Conservation (phyloP, 768 basidiomycete genomes). For the Botryobasidium botryosum region DNA sequence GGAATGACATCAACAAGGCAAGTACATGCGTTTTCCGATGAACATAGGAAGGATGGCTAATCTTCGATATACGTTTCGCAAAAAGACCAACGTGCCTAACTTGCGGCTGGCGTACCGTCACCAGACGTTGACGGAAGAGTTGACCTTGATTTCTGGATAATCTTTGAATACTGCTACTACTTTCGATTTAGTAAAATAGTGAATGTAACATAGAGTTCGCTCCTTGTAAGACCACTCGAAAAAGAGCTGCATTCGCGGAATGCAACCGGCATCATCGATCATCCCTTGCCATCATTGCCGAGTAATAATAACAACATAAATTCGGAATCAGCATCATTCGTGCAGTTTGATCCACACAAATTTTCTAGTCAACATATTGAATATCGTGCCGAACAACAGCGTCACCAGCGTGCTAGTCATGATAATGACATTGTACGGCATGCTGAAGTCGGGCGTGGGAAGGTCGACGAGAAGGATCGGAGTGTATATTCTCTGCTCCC, state of each 20-base stretch:
- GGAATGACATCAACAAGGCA: conserved; percentile 94
- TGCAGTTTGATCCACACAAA: conserved; percentile 46
- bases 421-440: conserved; percentile 99
- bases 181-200: too few relatives aligned
- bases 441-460: conserved; percentile 98
- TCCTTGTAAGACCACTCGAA: too few relatives aligned
- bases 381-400: conserved; percentile 82
- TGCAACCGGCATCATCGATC: too few relatives aligned
- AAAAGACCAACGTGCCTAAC: conserved; percentile 99
- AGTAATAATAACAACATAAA: too few relatives aligned
- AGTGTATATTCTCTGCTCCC: conserved; percentile 46
- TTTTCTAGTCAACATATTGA: conserved; percentile 69
- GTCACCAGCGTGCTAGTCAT: conserved; percentile 84
- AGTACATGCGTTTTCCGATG: conserved; percentile 8
- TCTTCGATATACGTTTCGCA: too few relatives aligned
- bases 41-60: conserved; percentile 3
- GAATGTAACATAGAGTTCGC: too few relatives aligned
- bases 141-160: conserved; percentile 61
- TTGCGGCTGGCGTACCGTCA: conserved; percentile 83
- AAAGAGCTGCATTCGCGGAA: too few relatives aligned
- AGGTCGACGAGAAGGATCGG: conserved; percentile 70
- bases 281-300: too few relatives aligned
- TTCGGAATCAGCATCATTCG: too few relatives aligned
- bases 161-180: too few relatives aligned
- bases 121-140: conserved; percentile 72